Percentiles rank a stretch among this genome's conserved stretches.
Evolutionary conservation across 208 protist species (phyloP).

Genomic region (Phytomonas sp.): DNA sequence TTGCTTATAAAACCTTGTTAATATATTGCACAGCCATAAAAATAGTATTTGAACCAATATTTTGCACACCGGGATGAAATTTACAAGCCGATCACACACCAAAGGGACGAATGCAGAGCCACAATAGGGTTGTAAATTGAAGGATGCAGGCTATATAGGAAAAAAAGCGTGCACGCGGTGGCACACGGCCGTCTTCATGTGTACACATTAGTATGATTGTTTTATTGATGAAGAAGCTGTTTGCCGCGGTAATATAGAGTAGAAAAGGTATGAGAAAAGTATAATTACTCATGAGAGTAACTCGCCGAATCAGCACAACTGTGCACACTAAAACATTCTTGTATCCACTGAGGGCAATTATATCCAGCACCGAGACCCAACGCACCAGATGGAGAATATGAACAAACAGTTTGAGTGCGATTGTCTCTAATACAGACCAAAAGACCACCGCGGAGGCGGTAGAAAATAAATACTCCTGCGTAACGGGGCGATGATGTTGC

Average conservation of each 20-base stretch:
- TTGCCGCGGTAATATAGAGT: slow-evolving; percentile 14
- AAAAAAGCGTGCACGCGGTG: slow-evolving; percentile 35
- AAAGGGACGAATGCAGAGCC: slow-evolving; percentile 42
- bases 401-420: slow-evolving; percentile 30
- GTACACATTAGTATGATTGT: slow-evolving; percentile 23
- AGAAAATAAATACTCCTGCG: slow-evolving; percentile 43
- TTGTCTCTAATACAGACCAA: slow-evolving; percentile 43
- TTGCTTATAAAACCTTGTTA: too few relatives aligned
- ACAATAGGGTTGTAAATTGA: slow-evolving; percentile 46
- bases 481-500: slow-evolving; percentile 25
- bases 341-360: slow-evolving; percentile 59
- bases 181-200: slow-evolving; percentile 29
- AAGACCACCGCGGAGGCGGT: slow-evolving; percentile 42
- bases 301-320: slow-evolving; percentile 25
- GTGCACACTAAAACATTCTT: slow-evolving; percentile 71
- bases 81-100: not conserved
- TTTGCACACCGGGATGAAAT: too few relatives aligned
- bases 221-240: slow-evolving; percentile 38
- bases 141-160: slow-evolving; percentile 28
- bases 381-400: slow-evolving; percentile 38
- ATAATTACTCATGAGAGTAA: slow-evolving; percentile 12
- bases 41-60: too few relatives aligned
- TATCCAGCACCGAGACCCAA: slow-evolving; percentile 29
- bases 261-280: slow-evolving; percentile 33
- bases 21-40: too few relatives aligned